Evolutionary conservation across 2,329 filamentous ascomycete species (phyloP), one percentile per base, ranked within the genome.

Genomic region (Colletotrichum sansevieriae): DNA sequence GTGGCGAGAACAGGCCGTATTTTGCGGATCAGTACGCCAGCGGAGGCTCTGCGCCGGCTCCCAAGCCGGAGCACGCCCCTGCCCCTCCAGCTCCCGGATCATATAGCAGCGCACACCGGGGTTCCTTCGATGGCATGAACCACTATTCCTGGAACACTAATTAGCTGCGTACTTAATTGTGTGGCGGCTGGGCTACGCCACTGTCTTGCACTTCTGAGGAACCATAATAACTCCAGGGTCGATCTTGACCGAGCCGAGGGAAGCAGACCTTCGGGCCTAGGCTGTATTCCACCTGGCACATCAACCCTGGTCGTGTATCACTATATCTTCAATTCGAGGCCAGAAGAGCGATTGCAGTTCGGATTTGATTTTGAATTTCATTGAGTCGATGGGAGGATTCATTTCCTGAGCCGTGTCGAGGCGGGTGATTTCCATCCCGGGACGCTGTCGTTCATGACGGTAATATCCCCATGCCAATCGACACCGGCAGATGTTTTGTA

Each of bases 111-210:
- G 77, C 76, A 12, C 72, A 78, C 35, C 76, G 82, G 52, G 81
- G 80, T 18, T 85, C 85, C 13, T 85, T 84, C 66, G 83, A 84
- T 63, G 79, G 78, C 56, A 80, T 87, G 76, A 84, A 82, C 74
- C 84, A 88, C 74, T 89, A 89, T 75, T 87, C 85, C 37, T 89
- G 87, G 87, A 87, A 83, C 71, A 79, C 82, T 59, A 85, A 83
- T 64, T 86, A 70, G 44, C 55, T 43, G 35, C 56, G 49, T 43
- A 55, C 11, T 55, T 56, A 44, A 44, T 43, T 4, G 39, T 56
- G 37, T 65, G 66, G 55, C 54, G 41, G 54, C 61, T 35, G 22
- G 37, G 47, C 55, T 39, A 61, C 62, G 47, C 66, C 62, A 65
- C 22, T 18, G 43, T 51, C 29, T 25, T 41, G 47, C 52, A 66